Evolutionary conservation across 192 early-diverging fungal genomes (phyloP), one percentile per base, ranked within the genome.

Genomic region (Gonapodya prolifera): DNA sequence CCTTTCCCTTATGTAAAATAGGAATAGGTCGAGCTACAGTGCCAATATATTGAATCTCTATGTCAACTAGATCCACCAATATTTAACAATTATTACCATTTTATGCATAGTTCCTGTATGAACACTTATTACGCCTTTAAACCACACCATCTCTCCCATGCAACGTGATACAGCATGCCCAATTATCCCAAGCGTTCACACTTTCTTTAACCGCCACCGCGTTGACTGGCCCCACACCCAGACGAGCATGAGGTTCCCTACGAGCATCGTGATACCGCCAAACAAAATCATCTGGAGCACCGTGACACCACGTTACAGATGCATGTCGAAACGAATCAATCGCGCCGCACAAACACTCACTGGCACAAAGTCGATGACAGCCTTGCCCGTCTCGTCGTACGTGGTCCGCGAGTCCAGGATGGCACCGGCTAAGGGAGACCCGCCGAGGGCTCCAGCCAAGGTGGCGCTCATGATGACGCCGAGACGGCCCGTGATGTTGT

Each of bases 391-490:
- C 28, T 2, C 28, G 29, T 30, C 28, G 71, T 18, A 30, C 8
- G 71, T 73, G 8, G 71, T 73, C 28, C 32, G 16, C 71, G 71
- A 73, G 71, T 73, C 71, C 31, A 29, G 2, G 71, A 73, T 73
- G 18, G 32, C 28, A 18, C 71, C 71, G 71, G 71, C 71, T 2
- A 73, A 16, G 28, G 71, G 71, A 29, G 71, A 32, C 31, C 71
- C 71, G 31, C 28, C 71, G 18, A 73, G 31, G 8, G 71, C 2
- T 2, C 71, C 71, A 18, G 32, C 32, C 18, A 73, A 29, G 18
- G 28, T 32, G 8, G 71, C 18, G 71, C 28, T 30, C 71, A 73
- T 73, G 8, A 30, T 18, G 2, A 73, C 32, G 31, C 71, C 71
- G 28, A 73, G 71, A 29, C 18, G 18, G 71, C 8, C 71, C 28